These are phyloP conservation scores for Starmerella ratchasimensis DNA, from an alignment of 805 yeast species.

Conservation along the genomic window DNA sequence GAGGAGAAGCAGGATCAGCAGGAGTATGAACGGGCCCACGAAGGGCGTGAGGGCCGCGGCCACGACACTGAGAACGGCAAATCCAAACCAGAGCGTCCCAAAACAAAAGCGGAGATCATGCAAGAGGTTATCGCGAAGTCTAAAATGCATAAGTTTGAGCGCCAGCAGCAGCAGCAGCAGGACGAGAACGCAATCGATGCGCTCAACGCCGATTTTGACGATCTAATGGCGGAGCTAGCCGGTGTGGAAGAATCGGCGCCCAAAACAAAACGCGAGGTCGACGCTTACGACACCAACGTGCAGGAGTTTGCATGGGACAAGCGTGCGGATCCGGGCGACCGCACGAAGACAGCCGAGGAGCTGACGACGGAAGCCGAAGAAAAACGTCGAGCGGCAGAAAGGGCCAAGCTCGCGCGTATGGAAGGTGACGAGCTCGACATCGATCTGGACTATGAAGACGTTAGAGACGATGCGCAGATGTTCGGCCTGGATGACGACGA, in stretches of 20 bases:
- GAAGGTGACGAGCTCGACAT: conserved; percentile 28
- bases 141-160: conserved; percentile 30
- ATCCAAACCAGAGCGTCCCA: conserved; percentile 27
- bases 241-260: conserved; percentile 6
- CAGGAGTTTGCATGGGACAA: conserved; percentile 31
- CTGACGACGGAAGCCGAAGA: conserved; percentile 27
- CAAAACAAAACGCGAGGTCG: conserved; percentile 2
- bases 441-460: conserved; percentile 18
- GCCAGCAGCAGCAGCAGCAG: conserved; percentile 30
- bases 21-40: conserved; percentile 10
- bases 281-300: conserved; percentile 24
- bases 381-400: conserved; percentile 24
- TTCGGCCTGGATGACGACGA: conserved; percentile 24
- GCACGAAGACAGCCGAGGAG: conserved; percentile 34
- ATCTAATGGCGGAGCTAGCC: conserved; percentile 23
- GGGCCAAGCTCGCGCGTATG: conserved; percentile 30
- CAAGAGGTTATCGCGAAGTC: conserved; percentile 33
- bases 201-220: conserved; percentile 27
- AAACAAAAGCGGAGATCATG: conserved; percentile 32
- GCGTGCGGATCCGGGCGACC: conserved; percentile 31
- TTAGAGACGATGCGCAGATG: conserved; percentile 32
- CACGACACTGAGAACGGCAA: conserved; percentile 3
- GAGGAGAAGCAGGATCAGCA: conserved; percentile 28
- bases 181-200: conserved; percentile 27
- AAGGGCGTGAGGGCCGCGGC: background rate